Conservation (phyloP, 2,329 filamentous ascomycete species). For the Metarhizium humberi region DNA sequence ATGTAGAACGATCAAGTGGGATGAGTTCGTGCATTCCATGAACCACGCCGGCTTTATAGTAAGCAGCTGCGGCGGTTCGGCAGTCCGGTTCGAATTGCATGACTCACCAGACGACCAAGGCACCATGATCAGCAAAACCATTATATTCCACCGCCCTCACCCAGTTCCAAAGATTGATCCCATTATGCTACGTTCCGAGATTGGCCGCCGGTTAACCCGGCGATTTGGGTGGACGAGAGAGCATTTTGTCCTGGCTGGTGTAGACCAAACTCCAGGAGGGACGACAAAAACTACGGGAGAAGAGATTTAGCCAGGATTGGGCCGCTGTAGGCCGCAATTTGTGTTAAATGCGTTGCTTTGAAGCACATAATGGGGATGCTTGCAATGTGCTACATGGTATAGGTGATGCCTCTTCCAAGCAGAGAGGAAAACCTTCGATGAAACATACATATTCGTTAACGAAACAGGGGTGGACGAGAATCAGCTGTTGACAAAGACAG, state of each 20-base stretch:
- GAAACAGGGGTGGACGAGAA: too few species aligned
- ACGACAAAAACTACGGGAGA: neutral
- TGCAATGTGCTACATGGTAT: too few species aligned
- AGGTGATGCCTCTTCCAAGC: too few species aligned
- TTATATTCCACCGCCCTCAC: slow-evolving; percentile 7
- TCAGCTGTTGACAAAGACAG: too few species aligned
- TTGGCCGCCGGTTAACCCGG: slow-evolving; percentile 4
- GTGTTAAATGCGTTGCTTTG: too few species aligned
- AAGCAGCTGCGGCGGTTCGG: slow-evolving; percentile 1
- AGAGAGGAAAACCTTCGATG: too few species aligned
- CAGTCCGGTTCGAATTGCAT: slow-evolving; percentile 1
- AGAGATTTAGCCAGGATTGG: too few species aligned
- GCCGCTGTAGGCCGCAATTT: too few species aligned
- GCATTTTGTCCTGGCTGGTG: neutral
- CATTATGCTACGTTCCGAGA: slow-evolving; percentile 1
- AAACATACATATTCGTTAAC: too few species aligned
- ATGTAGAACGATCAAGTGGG: slow-evolving; percentile 1
- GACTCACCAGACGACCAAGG: neutral
- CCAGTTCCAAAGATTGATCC: slow-evolving; percentile 6
- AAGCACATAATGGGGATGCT: too few species aligned
- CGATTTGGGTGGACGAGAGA: slow-evolving; percentile 4
- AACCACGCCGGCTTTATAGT: slow-evolving; percentile 5
- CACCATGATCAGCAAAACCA: neutral
- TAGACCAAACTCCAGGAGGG: neutral
- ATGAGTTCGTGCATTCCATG: slow-evolving; percentile 6